phyloP scores from a whole-genome alignment of 208 protist species.

The Novymonas esmeraldas region DNA sequence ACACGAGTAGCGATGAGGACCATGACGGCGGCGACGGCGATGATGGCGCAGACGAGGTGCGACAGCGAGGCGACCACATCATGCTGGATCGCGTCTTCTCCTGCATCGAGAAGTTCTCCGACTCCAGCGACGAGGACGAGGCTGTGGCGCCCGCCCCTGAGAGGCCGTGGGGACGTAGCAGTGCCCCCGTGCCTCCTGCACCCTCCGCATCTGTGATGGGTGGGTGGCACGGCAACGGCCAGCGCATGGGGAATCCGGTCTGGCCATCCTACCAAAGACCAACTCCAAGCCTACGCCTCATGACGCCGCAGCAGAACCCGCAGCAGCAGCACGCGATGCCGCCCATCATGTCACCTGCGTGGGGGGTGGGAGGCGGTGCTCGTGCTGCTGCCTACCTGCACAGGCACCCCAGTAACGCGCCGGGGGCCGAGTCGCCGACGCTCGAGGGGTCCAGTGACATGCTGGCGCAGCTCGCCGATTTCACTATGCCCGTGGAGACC shows the following conservation, averaged over 20 bases:
- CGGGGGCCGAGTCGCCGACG: background rate
- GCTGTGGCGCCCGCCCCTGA: background rate
- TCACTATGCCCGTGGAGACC: background rate
- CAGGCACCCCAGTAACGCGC: background rate
- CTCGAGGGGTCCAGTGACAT: background rate
- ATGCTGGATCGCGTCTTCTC: background rate
- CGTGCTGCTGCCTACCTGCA: background rate
- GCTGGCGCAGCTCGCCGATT: background rate
- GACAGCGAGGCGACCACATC: background rate
- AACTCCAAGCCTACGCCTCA: no score
- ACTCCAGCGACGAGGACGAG: background rate
- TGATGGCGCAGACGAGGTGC: no score
- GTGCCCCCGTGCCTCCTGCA: no score
- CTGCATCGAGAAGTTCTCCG: background rate
- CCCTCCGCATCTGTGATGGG: no score
- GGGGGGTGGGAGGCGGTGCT: background rate
- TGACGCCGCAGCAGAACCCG: no score
- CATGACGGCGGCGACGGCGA: background rate
- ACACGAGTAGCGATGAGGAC: background rate
- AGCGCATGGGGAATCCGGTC: no score
- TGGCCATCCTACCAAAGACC: no score
- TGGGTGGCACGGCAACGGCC: no score
- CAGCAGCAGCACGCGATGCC: background rate
- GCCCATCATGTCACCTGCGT: background rate
- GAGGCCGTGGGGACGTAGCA: no score